A percentile compares a stretch with the other conserved stretches of the same genome.
These are phyloP conservation scores for Dothideomycetes sp. DNA, from an alignment of 2,329 filamentous ascomycete genomes.

Conservation along the genomic window DNA sequence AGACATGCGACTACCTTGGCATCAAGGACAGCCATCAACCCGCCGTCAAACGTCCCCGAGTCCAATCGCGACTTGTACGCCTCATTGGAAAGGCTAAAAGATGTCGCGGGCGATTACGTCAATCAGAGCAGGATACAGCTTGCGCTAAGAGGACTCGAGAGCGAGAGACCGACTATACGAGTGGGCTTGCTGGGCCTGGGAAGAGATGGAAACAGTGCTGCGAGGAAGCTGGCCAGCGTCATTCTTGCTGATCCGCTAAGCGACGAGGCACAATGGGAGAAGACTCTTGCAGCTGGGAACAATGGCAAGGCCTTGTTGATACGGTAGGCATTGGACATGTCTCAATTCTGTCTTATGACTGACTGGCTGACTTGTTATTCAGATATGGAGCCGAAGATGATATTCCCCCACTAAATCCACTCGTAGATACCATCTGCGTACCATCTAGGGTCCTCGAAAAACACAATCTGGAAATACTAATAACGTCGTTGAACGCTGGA, in stretches of 20 bases:
- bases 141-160: slow-evolving; percentile 54
- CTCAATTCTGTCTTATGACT: neutral
- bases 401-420: slow-evolving; percentile 33
- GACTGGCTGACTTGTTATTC: slow-evolving; percentile 10
- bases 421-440: slow-evolving; percentile 51
- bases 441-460: slow-evolving; percentile 52
- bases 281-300: slow-evolving; percentile 22
- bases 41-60: slow-evolving; percentile 41
- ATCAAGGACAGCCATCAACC: slow-evolving; percentile 43
- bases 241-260: slow-evolving; percentile 36
- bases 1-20: slow-evolving; percentile 23
- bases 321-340: slow-evolving; percentile 24
- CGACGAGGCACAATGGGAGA: slow-evolving; percentile 32
- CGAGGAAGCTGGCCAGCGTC: slow-evolving; percentile 56
- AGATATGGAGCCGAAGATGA: slow-evolving; percentile 45
- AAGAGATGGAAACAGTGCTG: slow-evolving; percentile 31
- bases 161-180: slow-evolving; percentile 40
- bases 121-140: slow-evolving; percentile 63
- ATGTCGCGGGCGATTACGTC: slow-evolving; percentile 48
- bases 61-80: slow-evolving; percentile 46
- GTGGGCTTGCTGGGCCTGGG: slow-evolving; percentile 39
- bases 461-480: slow-evolving; percentile 53
- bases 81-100: slow-evolving; percentile 49
- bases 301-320: slow-evolving; percentile 30
- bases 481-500: slow-evolving; percentile 39